Evolutionary conservation across 352 stramenopile species (phyloP).

Genomic region (Thalassiosira hispida): DNA sequence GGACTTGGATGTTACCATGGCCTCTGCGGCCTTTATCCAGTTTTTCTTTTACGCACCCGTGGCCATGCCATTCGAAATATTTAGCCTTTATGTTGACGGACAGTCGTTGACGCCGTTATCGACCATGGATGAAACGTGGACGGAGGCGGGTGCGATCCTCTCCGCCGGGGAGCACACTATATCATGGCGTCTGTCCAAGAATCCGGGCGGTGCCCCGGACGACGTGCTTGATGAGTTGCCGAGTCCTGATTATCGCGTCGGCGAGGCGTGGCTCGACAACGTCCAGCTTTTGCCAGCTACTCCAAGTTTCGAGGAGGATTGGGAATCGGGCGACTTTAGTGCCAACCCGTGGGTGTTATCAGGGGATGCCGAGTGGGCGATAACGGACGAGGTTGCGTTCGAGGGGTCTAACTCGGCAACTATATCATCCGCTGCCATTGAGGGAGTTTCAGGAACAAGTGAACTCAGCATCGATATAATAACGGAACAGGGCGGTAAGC

Average conservation of each 20-base stretch:
- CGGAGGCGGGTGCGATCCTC: conserved; percentile 44
- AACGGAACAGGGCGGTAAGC: conserved; percentile 43
- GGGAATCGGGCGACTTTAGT: conserved; percentile 48
- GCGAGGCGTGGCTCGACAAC: conserved; percentile 59
- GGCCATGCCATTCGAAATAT: conserved; percentile 45
- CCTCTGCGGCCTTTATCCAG: conserved; percentile 39
- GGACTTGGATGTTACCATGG: conserved; percentile 24
- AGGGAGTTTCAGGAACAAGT: conserved; percentile 14
- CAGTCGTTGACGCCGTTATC: conserved; percentile 40
- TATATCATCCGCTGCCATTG: conserved; percentile 28
- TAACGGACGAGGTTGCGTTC: conserved; percentile 31
- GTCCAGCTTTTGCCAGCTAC: conserved; percentile 38
- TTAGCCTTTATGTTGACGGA: conserved; percentile 49
- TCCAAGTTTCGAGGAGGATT: conserved; percentile 37
- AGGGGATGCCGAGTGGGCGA: conserved; percentile 46
- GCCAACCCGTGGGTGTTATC: conserved; percentile 42
- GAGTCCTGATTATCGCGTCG: conserved; percentile 23
- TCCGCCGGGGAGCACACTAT: conserved; percentile 41
- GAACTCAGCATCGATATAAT: conserved; percentile 58
- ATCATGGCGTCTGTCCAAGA: conserved; percentile 50
- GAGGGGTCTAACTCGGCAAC: conserved; percentile 43
- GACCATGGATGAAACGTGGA: conserved; percentile 34
- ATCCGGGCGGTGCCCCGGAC: conserved; percentile 40
- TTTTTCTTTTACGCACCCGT: conserved; percentile 55
- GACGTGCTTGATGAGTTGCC: conserved; percentile 29